A percentile compares a stretch with the other conserved stretches of the same genome.
These are phyloP conservation scores for Phytopythium vexans DNA, from an alignment of 352 stramenopile species.

Conservation along the genomic window DNA sequence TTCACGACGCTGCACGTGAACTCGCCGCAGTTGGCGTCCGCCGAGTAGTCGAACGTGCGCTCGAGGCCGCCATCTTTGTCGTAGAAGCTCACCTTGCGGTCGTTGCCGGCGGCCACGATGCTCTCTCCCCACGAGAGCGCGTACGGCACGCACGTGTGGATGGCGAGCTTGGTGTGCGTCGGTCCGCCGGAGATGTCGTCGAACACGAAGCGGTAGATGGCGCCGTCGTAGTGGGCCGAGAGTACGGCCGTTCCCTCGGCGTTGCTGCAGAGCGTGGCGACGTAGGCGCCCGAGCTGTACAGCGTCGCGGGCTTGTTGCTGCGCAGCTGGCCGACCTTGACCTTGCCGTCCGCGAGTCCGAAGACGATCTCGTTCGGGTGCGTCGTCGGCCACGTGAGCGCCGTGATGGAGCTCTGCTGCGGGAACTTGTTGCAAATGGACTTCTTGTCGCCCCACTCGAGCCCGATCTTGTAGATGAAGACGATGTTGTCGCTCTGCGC, in stretches of 20 bases:
- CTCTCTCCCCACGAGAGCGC: slow-evolving; percentile 89
- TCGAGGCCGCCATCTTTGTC: slow-evolving; percentile 81
- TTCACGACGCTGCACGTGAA: slow-evolving; percentile 86
- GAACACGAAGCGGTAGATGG: slow-evolving; percentile 92
- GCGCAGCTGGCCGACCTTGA: slow-evolving; percentile 91
- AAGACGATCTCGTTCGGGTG: slow-evolving; percentile 94
- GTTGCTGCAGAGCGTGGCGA: slow-evolving; percentile 82
- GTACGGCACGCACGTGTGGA: slow-evolving; percentile 89
- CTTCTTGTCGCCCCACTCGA: slow-evolving; percentile 95
- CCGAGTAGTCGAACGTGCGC: slow-evolving; percentile 90
- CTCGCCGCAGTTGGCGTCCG: slow-evolving; percentile 76
- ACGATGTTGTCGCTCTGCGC: slow-evolving; percentile 96
- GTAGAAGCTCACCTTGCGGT: slow-evolving; percentile 91
- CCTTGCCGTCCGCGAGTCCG: slow-evolving; percentile 91
- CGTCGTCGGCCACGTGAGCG: slow-evolving; percentile 87
- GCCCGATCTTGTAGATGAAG: slow-evolving; percentile 95
- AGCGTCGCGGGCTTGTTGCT: slow-evolving; percentile 92
- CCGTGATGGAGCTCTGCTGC: slow-evolving; percentile 81
- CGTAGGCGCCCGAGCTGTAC: slow-evolving; percentile 85
- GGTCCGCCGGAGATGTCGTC: slow-evolving; percentile 76
- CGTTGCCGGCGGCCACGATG: slow-evolving; percentile 91
- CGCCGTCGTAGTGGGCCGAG: slow-evolving; percentile 90
- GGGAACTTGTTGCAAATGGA: slow-evolving; percentile 96
- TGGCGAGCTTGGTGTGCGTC: slow-evolving; percentile 83
- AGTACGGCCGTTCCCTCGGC: slow-evolving; percentile 85